These are phyloP conservation scores for Cladosporium sp. DNA, from an alignment of 2,329 filamentous ascomycete genomes.

Conservation along the genomic window DNA sequence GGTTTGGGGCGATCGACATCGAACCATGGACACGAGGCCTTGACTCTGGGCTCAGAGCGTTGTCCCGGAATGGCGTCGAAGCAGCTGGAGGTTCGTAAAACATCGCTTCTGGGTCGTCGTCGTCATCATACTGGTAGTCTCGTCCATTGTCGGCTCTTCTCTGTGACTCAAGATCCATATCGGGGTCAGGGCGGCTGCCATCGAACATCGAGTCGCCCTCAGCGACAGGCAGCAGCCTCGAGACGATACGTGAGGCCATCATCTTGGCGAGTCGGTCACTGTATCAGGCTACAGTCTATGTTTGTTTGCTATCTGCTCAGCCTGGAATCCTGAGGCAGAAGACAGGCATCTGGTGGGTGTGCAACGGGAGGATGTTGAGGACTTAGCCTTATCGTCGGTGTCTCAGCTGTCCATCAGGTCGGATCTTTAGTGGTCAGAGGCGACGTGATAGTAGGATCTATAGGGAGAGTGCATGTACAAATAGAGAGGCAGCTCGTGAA, in stretches of 20 bases:
- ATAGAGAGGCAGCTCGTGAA: neutral
- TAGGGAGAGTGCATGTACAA: neutral
- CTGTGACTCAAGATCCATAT: constrained; percentile 43
- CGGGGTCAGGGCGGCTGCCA: constrained; percentile 48
- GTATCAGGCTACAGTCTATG: neutral
- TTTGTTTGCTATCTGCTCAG: neutral
- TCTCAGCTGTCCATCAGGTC: neutral
- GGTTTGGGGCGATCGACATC: constrained; percentile 33
- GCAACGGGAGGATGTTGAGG: neutral
- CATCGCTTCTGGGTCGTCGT: constrained; percentile 56
- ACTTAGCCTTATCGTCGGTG: constrained; percentile 10
- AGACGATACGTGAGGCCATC: constrained; percentile 57
- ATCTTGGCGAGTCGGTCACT: constrained; percentile 30
- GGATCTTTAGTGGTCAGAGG: neutral
- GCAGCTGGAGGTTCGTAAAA: constrained; percentile 49
- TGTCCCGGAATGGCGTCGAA: constrained; percentile 36
- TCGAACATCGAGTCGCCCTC: constrained; percentile 42
- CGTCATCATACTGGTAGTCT: constrained; percentile 40
- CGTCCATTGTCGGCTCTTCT: constrained; percentile 1
- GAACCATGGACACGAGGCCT: constrained; percentile 19
- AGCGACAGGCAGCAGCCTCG: constrained; percentile 47
- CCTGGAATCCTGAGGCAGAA: neutral
- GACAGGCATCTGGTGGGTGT: neutral
- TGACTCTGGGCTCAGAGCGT: constrained; percentile 47
- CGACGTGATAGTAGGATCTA: neutral